Evolutionary conservation across 495 filamentous ascomycete species (phyloP), one percentile per base, ranked within the genome.

Genomic region (Delitschia confertaspora): DNA sequence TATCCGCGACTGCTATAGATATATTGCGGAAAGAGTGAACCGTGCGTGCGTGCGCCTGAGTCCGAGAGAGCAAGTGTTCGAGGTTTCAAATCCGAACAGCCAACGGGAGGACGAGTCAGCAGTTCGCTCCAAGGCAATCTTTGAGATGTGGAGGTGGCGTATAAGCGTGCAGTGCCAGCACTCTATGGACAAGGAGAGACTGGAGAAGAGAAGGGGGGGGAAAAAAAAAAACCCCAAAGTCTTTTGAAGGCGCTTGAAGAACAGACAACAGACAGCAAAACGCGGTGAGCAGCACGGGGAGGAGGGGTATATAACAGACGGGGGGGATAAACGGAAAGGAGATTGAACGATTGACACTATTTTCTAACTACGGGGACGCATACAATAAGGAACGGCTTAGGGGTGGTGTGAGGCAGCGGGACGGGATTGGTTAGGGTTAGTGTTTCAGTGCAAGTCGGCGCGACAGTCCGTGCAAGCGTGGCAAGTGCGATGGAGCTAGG

Each of bases 11-110:
- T 42, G n/a, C 29, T 42, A 21, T 27, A 49, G 42, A 46, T 50
- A 55, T 55, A 55, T 55, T 49, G 46, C 42, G 51, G 46, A 38
- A 39, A 36, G 45, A 45, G 17, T n/a, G 19, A 41, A 13, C 37
- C 30, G 44, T 43, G 37, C 44, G 16, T 3, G 31, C 20, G 16
- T 31, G 29, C 11, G 11, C 23, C 8, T 22, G 13, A 18, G 38
- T 18, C 40, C 38, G 38, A 11, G 22, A 27, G n/a, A n/a, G n/a
- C n/a, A 29, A 39, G 27, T 9, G 24, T 13, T 41, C 36, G 37
- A 25, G 33, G 51, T 54, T 54, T 54, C 51, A 54, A 32, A 39
- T 53, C 23, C 39, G 23, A 50, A 20, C 42, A 36, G 33, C 7
- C n/a, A n/a, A 35, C 35, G 34, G 31, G 25, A 29, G n/a, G 16